Base-by-base conservation (phyloP, 148 eudicot genomes). In the Rhododendron ovatum region DNA sequence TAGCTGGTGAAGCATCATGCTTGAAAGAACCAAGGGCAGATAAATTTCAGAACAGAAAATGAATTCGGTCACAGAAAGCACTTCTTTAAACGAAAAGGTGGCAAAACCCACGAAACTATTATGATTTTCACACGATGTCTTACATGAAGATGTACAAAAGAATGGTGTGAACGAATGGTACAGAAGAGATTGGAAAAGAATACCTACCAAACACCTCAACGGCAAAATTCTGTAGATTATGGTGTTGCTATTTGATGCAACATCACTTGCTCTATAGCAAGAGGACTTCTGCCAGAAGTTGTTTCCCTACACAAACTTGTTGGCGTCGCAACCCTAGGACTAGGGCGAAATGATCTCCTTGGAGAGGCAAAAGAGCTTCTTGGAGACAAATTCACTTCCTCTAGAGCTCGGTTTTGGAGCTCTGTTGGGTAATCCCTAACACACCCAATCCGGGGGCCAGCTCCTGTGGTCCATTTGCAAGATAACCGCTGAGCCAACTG, bases 371-470 rank as follows among this genome's bases (percentile, higher is more conserved):
- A 37, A 18, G 55, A 28, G 82, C 90, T 81, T 89, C 91, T 93
- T 24, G 98, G 98, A 59, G 98, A 94, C 87, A 94, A 86, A 47
- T 86, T 75, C n/a, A 91, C 92, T 75, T 93, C 93, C 87, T 96
- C 96, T 69, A 96, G 63, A 75, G 88, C 95, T 51, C 90, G 91
- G 14, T 84, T 85, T 81, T 95, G 98, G 37, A 96, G 89, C 90
- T 88, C 89, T 6, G 92, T 87, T 77, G 98, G 98, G 84, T 96
- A 96, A 85, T 96, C 98, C 85, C 98, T 90, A 61, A 96, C 86
- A 63, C 98, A 96, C 57, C 98, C 98, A 4, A 96, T 96, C 37
- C 98, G 87, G 0, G 98, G 96, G 13, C 98, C 98, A 0, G 93
- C 98, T 24, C 98, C 98, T 1, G 98, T 93, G 35, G 96, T 93